phyloP scores from a whole-genome alignment of 768 basidiomycete genomes.

The Suillus subluteus region DNA sequence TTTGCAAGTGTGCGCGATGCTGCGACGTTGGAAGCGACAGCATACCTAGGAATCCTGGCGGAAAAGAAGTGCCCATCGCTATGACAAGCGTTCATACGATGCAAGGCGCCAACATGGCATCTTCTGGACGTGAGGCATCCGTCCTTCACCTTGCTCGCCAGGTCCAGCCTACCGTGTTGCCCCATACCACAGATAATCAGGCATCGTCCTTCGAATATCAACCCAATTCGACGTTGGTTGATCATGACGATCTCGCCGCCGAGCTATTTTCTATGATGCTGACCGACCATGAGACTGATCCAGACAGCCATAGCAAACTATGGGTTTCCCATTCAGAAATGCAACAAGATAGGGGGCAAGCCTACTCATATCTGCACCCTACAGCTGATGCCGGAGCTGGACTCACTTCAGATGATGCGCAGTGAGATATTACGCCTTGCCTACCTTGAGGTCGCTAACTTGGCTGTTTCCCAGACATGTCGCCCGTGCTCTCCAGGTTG shows the following conservation, averaged over 20 bases:
- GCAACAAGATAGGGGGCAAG: not conserved
- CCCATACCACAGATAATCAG: not conserved
- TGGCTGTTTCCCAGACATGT: not conserved
- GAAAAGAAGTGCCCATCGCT: not conserved
- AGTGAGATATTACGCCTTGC: not conserved
- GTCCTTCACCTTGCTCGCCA: not conserved
- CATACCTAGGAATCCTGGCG: not conserved
- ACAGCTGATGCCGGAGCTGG: not conserved
- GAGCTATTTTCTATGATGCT: not conserved
- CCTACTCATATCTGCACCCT: not conserved
- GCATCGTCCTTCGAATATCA: no score
- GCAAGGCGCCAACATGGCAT: not conserved
- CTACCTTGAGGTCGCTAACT: conserved; percentile 1
- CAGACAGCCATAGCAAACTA: not conserved
- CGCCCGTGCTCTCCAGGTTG: not conserved
- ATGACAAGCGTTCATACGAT: not conserved
- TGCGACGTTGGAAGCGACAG: not conserved
- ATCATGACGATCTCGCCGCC: no score
- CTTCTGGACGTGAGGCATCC: not conserved
- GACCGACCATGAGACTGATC: not conserved
- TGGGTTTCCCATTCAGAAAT: not conserved
- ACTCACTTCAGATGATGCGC: not conserved
- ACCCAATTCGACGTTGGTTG: no score
- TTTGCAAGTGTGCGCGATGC: not conserved
- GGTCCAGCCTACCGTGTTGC: not conserved